Base-by-base conservation (phyloP, 352 stramenopile species). In the Peronospora destructor region DNA sequence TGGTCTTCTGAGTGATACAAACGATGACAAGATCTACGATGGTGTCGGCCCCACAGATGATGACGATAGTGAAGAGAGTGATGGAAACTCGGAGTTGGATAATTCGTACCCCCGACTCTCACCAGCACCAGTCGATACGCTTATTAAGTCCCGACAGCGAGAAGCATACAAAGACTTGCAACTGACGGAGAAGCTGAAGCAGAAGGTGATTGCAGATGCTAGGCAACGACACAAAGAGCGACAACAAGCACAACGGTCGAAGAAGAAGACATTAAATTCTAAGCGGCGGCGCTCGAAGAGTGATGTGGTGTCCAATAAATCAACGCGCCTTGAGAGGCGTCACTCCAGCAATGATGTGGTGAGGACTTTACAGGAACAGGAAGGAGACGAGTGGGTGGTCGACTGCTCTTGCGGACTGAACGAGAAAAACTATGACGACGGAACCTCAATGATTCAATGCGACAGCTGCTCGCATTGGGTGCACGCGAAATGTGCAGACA, bases 381-480 rank as follows among this genome's bases (percentile, higher is more conserved):
- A 42, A 0, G 46, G 51, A 10, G 72, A 83, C 37, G 61, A 76
- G 25, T 87, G 76, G 76, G 63, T 78, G 40, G 68, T 85, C 30
- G 58, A 77, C 28, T 87, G 76, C 42, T 71, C 56, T 9, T 85
- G 74, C 30, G 74, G 74, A 14, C 36, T 72, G 10, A 66, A 56
- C 30, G 56, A 76, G 32, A 66, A 74, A 16, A 81, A 84, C 44
- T 76, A 73, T 36, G 75, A 86, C 49, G 75, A 86, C 35, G 75
- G 75, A 34, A 66, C 56, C 7, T 67, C 61, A 28, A 85, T 87
- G 76, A 76, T 87, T 34, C 66, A 81, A 49, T 87, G 76, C 30
- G 76, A 84, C 34, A 56, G 43, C 29, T 87, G 76, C 41, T 50
- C 47, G 5, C 64, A 76, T 35, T 84, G 72, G 72, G 56, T 86